Evolutionary conservation across 768 basidiomycete genomes (phyloP).

Genomic region (Boletales sp.): DNA sequence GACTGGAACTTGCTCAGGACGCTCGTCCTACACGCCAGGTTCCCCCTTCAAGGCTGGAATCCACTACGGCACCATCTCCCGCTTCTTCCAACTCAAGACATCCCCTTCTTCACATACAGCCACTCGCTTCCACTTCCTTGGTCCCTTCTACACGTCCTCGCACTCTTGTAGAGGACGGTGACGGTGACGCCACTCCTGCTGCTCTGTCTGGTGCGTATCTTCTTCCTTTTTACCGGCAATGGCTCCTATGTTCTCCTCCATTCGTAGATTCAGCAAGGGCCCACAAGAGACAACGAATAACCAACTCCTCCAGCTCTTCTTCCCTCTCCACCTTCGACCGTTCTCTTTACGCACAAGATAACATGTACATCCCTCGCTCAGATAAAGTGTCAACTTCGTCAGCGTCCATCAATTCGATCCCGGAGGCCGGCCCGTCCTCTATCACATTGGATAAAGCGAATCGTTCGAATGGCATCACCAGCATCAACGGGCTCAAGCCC

Average conservation of each 20-base stretch:
- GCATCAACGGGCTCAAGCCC: constrained; percentile 40
- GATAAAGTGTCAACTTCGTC: constrained; percentile 46
- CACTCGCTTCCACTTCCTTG: constrained; percentile 41
- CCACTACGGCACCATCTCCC: constrained; percentile 31
- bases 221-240: constrained; percentile 3
- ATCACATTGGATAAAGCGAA: constrained; percentile 31
- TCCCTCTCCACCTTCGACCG: constrained; percentile 21
- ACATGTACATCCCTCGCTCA: constrained; percentile 52
- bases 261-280: constrained; percentile 50
- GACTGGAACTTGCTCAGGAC: constrained; percentile 56
- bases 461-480: constrained; percentile 35
- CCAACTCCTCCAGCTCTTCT: constrained; percentile 34
- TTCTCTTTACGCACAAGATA: constrained; percentile 28
- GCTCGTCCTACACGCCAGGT: constrained; percentile 40
- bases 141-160: constrained; percentile 64
- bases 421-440: constrained; percentile 54
- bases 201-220: constrained; percentile 21
- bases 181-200: constrained; percentile 29
- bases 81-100: constrained; percentile 28
- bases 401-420: constrained; percentile 39
- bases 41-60: constrained; percentile 47
- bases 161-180: constrained; percentile 56
- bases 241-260: not conserved
- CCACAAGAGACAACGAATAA: constrained; percentile 69
- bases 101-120: constrained; percentile 23